Conservation (phyloP, 176 grass and related monocot genomes). For the Cenchrus fungigraminus region DNA sequence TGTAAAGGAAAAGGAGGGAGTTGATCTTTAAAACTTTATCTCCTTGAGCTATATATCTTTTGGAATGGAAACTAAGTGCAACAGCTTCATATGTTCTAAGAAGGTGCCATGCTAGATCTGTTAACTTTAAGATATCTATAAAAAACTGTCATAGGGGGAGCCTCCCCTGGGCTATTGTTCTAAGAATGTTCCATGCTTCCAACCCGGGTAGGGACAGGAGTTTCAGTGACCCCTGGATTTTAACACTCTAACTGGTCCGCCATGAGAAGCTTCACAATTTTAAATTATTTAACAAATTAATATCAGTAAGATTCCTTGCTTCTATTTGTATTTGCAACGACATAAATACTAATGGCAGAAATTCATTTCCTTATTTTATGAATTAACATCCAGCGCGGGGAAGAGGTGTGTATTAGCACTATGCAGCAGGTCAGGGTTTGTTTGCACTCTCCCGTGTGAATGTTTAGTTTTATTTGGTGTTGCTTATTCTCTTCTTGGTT, state of each 20-base stretch:
- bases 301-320: conserved; percentile 29
- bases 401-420: conserved; percentile 77
- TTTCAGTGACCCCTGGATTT: too few species aligned
- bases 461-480: conserved; percentile 35
- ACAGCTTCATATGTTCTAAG: conserved; percentile 22
- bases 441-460: conserved; percentile 22
- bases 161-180: too few species aligned
- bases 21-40: neutral
- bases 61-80: neutral
- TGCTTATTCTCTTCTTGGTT: conserved; percentile 41
- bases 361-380: conserved; percentile 47
- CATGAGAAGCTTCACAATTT: too few species aligned
- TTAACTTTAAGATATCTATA: neutral
- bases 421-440: conserved; percentile 75
- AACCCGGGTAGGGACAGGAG: too few species aligned
- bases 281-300: neutral
- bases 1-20: neutral
- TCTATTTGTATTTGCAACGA: conserved; percentile 29
- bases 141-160: too few species aligned
- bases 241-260: too few species aligned
- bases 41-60: neutral
- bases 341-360: conserved; percentile 17
- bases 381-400: conserved; percentile 65
- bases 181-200: too few species aligned
- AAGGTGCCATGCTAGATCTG: neutral